Percentiles rank a stretch among this genome's conserved stretches.
These are phyloP conservation scores for Teunomyces pallodes DNA, from an alignment of 805 yeast species.

Conservation along the genomic window DNA sequence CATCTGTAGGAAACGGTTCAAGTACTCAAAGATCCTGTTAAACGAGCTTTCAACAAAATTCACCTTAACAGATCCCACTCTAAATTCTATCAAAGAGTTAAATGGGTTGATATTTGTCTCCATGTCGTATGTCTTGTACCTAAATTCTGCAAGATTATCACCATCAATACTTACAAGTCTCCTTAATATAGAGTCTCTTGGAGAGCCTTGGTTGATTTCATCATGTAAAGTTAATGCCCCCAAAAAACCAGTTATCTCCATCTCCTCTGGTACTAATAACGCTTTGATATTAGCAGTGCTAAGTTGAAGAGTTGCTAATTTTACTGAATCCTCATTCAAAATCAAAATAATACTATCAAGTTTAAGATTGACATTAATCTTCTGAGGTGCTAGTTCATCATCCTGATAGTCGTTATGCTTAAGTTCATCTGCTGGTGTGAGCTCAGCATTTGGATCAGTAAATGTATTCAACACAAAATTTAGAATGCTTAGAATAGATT, in stretches of 20 bases:
- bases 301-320: slow-evolving; percentile 74
- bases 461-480: slow-evolving; percentile 85
- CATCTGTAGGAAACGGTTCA: slow-evolving; percentile 78
- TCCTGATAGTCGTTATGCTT: slow-evolving; percentile 64
- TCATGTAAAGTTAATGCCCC: slow-evolving; percentile 81
- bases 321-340: slow-evolving; percentile 78
- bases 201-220: slow-evolving; percentile 64
- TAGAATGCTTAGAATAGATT: slow-evolving; percentile 70
- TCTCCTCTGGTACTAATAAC: slow-evolving; percentile 67
- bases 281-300: slow-evolving; percentile 70
- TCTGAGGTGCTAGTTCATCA: slow-evolving; percentile 64
- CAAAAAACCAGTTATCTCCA: slow-evolving; percentile 67
- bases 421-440: slow-evolving; percentile 66
- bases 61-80: slow-evolving; percentile 72
- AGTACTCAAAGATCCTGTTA: slow-evolving; percentile 59
- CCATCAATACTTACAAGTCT: slow-evolving; percentile 79
- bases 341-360: slow-evolving; percentile 73
- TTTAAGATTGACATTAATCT: slow-evolving; percentile 63
- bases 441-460: slow-evolving; percentile 71
- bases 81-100: slow-evolving; percentile 57
- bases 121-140: slow-evolving; percentile 75
- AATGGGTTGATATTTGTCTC: slow-evolving; percentile 48
- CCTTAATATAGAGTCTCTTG: slow-evolving; percentile 57
- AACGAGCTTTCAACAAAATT: slow-evolving; percentile 83
- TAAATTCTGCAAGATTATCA: slow-evolving; percentile 72